These are phyloP conservation scores for Dictyophora rubrovolvata DNA, from an alignment of 768 basidiomycete genomes.

Conservation along the genomic window DNA sequence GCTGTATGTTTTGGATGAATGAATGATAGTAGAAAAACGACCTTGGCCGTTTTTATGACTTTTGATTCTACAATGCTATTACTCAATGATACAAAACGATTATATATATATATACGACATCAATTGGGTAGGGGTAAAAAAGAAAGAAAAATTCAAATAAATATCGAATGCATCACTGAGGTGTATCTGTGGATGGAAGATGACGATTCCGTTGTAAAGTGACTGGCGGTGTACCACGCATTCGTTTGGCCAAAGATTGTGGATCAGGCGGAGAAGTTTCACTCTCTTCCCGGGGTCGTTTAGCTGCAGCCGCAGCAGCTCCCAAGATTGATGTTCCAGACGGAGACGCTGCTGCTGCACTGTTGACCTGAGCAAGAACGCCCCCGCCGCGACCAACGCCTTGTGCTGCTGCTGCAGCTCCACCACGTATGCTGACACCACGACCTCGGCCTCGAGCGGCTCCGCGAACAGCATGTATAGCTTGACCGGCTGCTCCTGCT, in stretches of 20 bases:
- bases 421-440: constrained; percentile 26
- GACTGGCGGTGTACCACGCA: constrained; percentile 17
- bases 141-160: neutral
- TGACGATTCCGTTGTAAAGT: constrained; percentile 8
- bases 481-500: constrained; percentile 14
- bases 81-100: constrained; percentile 4
- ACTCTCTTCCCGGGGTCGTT: constrained; percentile 54
- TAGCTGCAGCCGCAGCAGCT: constrained; percentile 35
- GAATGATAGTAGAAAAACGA: constrained; percentile 4
- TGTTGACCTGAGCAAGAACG: constrained; percentile 8
- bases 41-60: neutral
- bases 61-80: constrained; percentile 8
- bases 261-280: constrained; percentile 24
- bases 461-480: constrained; percentile 16
- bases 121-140: neutral
- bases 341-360: constrained; percentile 23
- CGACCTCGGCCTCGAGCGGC: constrained; percentile 20
- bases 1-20: neutral
- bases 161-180: neutral
- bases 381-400: constrained; percentile 10
- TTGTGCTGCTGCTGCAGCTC: constrained; percentile 19
- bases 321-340: constrained; percentile 50
- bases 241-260: constrained; percentile 55
- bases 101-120: neutral
- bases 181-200: neutral